These are phyloP conservation scores for Arachis stenosperma DNA, from an alignment of 306 rosid species.

Conservation along the genomic window DNA sequence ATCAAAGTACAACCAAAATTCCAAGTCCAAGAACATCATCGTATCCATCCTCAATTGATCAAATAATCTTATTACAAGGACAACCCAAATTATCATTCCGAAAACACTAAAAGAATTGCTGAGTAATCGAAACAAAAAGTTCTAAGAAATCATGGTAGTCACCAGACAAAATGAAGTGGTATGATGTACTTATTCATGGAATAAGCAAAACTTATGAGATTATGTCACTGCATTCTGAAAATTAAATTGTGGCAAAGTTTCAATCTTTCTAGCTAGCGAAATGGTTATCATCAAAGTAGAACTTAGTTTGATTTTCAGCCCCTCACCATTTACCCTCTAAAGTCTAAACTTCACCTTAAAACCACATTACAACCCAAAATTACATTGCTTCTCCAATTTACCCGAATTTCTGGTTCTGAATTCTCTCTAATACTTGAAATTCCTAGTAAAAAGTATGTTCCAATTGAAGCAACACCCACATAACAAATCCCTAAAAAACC, in stretches of 20 bases:
- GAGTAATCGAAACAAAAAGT: neutral
- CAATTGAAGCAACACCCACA: conserved; percentile 3
- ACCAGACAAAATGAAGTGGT: neutral
- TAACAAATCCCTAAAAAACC: neutral
- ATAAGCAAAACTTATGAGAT: too few relatives aligned
- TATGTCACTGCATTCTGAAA: too few relatives aligned
- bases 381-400: too few relatives aligned
- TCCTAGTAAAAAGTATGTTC: too few relatives aligned
- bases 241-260: too few relatives aligned
- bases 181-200: too few relatives aligned
- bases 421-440: too few relatives aligned
- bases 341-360: conserved; percentile 8
- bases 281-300: conserved; percentile 14
- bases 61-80: conserved; percentile 11
- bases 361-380: neutral
- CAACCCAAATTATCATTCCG: neutral
- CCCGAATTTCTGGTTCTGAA: too few relatives aligned
- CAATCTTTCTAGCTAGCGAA: neutral
- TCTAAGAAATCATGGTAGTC: neutral
- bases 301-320: conserved; percentile 15
- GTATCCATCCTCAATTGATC: conserved; percentile 5
- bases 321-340: neutral
- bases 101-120: neutral
- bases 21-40: neutral
- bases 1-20: conserved; percentile 8